A percentile compares a stretch with the other conserved stretches of the same genome.
These are phyloP conservation scores for Borovskyia barvae DNA, from an alignment of 208 protist species.

Conservation along the genomic window DNA sequence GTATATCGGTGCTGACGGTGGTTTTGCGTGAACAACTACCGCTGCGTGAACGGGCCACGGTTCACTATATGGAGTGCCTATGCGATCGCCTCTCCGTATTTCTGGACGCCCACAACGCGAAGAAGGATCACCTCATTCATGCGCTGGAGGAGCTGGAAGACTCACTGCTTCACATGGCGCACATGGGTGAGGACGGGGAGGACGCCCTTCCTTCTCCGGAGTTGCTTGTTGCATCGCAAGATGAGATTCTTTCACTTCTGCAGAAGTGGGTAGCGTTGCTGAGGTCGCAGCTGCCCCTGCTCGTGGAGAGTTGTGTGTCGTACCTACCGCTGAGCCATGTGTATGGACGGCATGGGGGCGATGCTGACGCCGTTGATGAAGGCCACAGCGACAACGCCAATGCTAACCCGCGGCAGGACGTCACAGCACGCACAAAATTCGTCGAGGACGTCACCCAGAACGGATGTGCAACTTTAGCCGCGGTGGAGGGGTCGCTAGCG, in stretches of 20 bases:
- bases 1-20: slow-evolving; percentile 51
- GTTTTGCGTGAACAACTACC: slow-evolving; percentile 56
- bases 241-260: slow-evolving; percentile 33
- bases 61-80: slow-evolving; percentile 50
- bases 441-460: slow-evolving; percentile 32
- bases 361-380: no score
- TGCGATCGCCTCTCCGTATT: slow-evolving; percentile 51
- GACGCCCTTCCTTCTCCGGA: neutral
- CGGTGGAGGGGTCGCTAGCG: slow-evolving; percentile 38
- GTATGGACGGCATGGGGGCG: neutral
- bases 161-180: slow-evolving; percentile 1
- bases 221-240: slow-evolving; percentile 21
- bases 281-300: slow-evolving; percentile 45
- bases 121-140: slow-evolving; percentile 40
- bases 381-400: no score
- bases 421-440: slow-evolving; percentile 12
- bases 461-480: slow-evolving; percentile 20
- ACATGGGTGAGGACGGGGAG: neutral
- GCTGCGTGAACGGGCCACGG: slow-evolving; percentile 36
- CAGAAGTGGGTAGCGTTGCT: slow-evolving; percentile 55
- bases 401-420: no score
- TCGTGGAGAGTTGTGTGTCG: slow-evolving; percentile 57
- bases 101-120: slow-evolving; percentile 39
- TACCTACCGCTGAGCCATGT: slow-evolving; percentile 17
- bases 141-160: slow-evolving; percentile 35